Conservation (phyloP, 1,284 basidiomycete species). For the Puccinia polysora region DNA sequence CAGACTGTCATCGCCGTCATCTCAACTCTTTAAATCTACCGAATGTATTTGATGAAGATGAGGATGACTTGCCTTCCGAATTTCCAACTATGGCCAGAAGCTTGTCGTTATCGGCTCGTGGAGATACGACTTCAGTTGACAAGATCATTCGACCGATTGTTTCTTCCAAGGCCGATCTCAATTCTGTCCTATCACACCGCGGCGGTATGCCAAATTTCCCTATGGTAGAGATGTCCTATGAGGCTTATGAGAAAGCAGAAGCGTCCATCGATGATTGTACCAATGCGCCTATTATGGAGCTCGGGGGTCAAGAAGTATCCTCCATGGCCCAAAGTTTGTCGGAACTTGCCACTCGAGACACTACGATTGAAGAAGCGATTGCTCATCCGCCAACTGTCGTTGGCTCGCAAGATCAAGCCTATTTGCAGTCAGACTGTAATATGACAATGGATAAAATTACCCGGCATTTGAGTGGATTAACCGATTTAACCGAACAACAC, state of each 20-base stretch:
- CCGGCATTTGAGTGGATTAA: conserved; percentile 36
- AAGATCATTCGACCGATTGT: conserved; percentile 37
- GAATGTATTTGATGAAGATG: conserved; percentile 42
- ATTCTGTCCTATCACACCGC: conserved; percentile 41
- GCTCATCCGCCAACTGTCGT: conserved; percentile 34
- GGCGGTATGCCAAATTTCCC: conserved; percentile 23
- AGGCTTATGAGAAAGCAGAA: conserved; percentile 30
- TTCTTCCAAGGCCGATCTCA: conserved; percentile 33
- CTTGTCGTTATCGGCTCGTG: conserved; percentile 20
- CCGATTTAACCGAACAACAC: conserved; percentile 3
- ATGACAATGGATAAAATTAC: conserved; percentile 41
- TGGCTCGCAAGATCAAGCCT: background rate
- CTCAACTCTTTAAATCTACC: conserved; percentile 6
- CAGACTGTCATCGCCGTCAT: conserved; percentile 14
- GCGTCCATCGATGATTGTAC: conserved; percentile 6
- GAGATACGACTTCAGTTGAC: conserved; percentile 22
- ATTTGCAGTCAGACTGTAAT: background rate
- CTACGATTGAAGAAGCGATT: conserved; percentile 33
- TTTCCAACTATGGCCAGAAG: conserved; percentile 41
- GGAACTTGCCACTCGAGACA: conserved; percentile 35
- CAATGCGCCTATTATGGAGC: conserved; percentile 10
- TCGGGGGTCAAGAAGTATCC: conserved; percentile 8
- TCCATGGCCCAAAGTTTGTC: conserved; percentile 42
- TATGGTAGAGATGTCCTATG: conserved; percentile 31
- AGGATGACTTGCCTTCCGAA: conserved; percentile 19